Evolutionary conservation across 441 rosid genomes (phyloP), one percentile per base, ranked within the genome.

Genomic region (Mallotus repandus): DNA sequence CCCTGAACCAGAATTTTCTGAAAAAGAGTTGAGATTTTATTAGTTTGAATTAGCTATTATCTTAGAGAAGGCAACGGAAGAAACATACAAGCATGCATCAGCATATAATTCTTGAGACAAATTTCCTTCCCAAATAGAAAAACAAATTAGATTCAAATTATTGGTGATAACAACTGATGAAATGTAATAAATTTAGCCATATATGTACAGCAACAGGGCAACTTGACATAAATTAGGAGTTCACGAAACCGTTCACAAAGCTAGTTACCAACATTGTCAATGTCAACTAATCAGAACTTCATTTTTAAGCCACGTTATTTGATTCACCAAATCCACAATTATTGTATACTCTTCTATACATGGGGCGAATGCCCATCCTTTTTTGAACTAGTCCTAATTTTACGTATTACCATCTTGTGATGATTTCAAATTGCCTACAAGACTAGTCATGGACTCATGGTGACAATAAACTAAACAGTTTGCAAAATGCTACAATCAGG

Each of bases 391-490:
- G 3, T 35, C 55, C 56, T 56, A 6, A 19, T n/a, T 45, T 19
- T 38, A 45, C 32, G 10, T 56, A n/a, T 18, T 16, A 56, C 60
- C 6, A 19, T 21, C 12, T 11, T 56, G 2, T 45, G 60, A 38
- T 29, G 7, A 16, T 58, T 29, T 22, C 29, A 49, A 60, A 35
- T 35, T n/a, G 57, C 29, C 32, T 19, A 35, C 50, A 50, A 71
- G 15, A 63, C 62, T 63, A 5, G 48, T 63, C 50, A 21, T 22
- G 41, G 75, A 5, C 32, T 63, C 50, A 15, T 22, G 41, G 75
- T 50, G 49, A 38, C 49, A 50, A 54, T 62, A 52, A 22, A 63
- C 48, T 19, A 19, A 13, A 38, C 14, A 35, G 43, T 49, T 45
- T 46, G 7, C 21, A 5, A 6, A 25, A 25, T 15, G 52, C 62